phyloP scores from a whole-genome alignment of 2,329 filamentous ascomycete genomes.

The Mycocentrospora acerina region DNA sequence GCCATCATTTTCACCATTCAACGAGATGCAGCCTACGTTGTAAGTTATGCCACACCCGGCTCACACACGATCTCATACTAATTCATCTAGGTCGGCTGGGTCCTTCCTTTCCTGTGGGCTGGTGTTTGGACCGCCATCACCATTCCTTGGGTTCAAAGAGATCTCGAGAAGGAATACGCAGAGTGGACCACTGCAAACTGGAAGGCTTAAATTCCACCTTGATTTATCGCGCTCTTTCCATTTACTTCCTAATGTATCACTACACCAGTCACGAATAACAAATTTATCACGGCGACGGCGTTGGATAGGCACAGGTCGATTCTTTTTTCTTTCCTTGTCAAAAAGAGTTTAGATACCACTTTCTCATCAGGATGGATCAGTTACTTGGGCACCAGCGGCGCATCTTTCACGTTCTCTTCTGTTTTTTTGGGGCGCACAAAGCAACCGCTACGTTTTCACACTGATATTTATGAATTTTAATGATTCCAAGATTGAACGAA shows the following conservation, averaged over 20 bases:
- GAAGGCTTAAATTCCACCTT: slow-evolving; percentile 37
- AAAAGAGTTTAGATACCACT: background rate
- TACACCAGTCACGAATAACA: slow-evolving; percentile 2
- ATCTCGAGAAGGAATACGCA: slow-evolving; percentile 37
- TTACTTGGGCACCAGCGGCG: too few relatives aligned
- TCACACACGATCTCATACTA: slow-evolving; percentile 5
- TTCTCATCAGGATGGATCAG: too few relatives aligned
- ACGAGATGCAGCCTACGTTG: slow-evolving; percentile 51
- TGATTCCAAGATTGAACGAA: too few relatives aligned
- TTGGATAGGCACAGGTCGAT: slow-evolving; percentile 1
- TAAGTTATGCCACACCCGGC: slow-evolving; percentile 27
- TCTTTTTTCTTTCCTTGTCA: background rate
- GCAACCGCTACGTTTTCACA: too few relatives aligned
- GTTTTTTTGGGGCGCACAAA: too few relatives aligned
- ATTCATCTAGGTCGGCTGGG: slow-evolving; percentile 47
- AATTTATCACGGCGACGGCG: slow-evolving; percentile 6
- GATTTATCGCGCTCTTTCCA: background rate
- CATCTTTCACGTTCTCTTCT: too few relatives aligned
- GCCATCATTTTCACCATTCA: slow-evolving; percentile 51
- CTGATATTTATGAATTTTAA: too few relatives aligned
- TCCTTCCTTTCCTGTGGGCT: slow-evolving; percentile 53
- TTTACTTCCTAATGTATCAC: slow-evolving; percentile 6
- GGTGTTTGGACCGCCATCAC: slow-evolving; percentile 51
- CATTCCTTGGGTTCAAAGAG: slow-evolving; percentile 47
- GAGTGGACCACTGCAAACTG: slow-evolving; percentile 41